These are phyloP conservation scores for Neofusicoccum cordaticola DNA, from an alignment of 2,329 filamentous ascomycete genomes.

Conservation along the genomic window DNA sequence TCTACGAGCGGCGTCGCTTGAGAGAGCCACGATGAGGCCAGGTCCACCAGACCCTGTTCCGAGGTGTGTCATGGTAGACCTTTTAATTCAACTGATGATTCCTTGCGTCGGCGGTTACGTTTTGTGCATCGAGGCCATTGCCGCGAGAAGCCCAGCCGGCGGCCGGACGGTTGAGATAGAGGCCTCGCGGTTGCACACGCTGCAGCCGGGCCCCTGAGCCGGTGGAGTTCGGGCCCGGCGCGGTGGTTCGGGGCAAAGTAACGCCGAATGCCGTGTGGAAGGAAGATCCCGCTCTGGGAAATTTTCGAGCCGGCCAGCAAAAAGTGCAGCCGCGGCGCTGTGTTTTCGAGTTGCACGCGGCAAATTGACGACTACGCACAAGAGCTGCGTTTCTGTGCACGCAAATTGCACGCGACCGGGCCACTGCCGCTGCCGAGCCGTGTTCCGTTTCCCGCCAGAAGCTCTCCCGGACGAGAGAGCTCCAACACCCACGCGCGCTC, in stretches of 20 bases:
- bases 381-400: neutral
- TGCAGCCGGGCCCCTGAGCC: neutral
- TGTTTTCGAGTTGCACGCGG: neutral
- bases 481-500: neutral
- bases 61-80: neutral
- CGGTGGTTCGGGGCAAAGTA: neutral
- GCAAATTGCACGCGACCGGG: neutral
- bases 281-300: neutral
- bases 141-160: neutral
- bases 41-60: conserved; percentile 9
- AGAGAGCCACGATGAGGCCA: conserved; percentile 4
- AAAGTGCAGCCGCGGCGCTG: neutral
- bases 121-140: neutral
- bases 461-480: neutral
- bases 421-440: neutral
- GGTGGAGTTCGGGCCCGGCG: neutral
- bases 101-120: neutral
- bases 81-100: neutral
- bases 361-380: neutral
- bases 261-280: neutral
- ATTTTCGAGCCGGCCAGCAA: neutral
- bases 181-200: neutral
- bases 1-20: conserved; percentile 9
- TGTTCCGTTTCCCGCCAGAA: neutral
- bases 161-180: neutral